Percentiles rank a stretch among this genome's conserved stretches.
phyloP scores from a whole-genome alignment of 176 grass and related monocot species.

The Dactylis glomerata region DNA sequence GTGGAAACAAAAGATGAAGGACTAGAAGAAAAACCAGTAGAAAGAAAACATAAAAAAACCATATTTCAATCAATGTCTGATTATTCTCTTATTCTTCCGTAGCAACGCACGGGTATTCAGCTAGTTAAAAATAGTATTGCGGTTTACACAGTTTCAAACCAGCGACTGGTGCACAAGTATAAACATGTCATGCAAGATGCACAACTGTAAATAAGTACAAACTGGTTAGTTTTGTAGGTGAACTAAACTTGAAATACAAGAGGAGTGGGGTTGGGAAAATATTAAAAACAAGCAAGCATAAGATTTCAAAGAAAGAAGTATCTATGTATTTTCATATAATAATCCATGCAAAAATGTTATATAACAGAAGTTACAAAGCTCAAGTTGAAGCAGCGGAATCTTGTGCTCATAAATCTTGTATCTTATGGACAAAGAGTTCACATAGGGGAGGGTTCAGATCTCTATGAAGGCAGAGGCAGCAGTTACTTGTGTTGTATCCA shows the following conservation, averaged over 20 bases:
- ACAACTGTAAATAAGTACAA: slow-evolving; percentile 4
- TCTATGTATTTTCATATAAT: background rate
- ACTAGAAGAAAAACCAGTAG: too few relatives aligned
- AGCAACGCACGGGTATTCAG: too few relatives aligned
- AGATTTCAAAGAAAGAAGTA: background rate
- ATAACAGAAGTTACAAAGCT: background rate
- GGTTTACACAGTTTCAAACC: background rate
- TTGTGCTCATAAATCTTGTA: slow-evolving; percentile 16
- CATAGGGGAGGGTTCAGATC: background rate
- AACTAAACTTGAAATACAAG: background rate
- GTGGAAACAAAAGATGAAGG: too few relatives aligned
- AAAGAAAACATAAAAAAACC: too few relatives aligned
- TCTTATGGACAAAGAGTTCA: slow-evolving; percentile 8
- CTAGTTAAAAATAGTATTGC: background rate
- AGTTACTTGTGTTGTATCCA: background rate
- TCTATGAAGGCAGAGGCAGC: background rate
- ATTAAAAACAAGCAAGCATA: background rate
- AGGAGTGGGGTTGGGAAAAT: background rate
- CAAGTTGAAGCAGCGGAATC: background rate
- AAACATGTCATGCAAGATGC: background rate
- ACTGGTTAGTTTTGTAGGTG: slow-evolving; percentile 1
- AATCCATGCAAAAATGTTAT: background rate
- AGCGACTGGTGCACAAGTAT: background rate
- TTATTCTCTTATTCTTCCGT: too few relatives aligned
- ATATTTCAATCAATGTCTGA: too few relatives aligned